These are phyloP conservation scores for Amauroascus niger DNA, from an alignment of 2,329 filamentous ascomycete species.

Conservation along the genomic window DNA sequence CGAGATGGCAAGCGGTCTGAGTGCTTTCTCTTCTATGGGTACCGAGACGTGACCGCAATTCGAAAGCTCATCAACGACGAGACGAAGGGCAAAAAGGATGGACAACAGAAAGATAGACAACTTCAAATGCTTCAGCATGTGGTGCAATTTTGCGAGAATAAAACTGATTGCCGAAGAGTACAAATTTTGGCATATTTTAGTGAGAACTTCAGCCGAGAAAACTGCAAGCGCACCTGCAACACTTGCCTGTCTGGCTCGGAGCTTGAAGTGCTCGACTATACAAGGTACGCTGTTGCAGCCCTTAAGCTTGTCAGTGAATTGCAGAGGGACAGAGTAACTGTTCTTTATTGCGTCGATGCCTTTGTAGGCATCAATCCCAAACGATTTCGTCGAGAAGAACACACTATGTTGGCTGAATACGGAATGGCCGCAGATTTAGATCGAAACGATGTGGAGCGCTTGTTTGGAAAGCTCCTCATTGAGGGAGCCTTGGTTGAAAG, in stretches of 20 bases:
- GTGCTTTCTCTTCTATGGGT: constrained; percentile 84
- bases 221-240: constrained; percentile 72
- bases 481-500: constrained; percentile 66
- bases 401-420: constrained; percentile 48
- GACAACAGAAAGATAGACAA: constrained; percentile 69
- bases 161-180: constrained; percentile 72
- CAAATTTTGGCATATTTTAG: constrained; percentile 93
- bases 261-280: constrained; percentile 69
- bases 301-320: constrained; percentile 54
- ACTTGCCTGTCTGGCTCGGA: constrained; percentile 68
- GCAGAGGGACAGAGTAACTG: constrained; percentile 45
- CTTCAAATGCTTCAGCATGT: constrained; percentile 76
- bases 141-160: constrained; percentile 80
- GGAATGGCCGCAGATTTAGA: constrained; percentile 61
- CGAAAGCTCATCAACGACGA: constrained; percentile 70
- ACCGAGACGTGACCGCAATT: constrained; percentile 62
- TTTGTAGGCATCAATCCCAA: constrained; percentile 58
- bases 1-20: constrained; percentile 78
- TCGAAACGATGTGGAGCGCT: constrained; percentile 66
- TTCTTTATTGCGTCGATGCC: constrained; percentile 74
- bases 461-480: constrained; percentile 67
- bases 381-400: constrained; percentile 40
- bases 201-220: constrained; percentile 62
- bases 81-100: constrained; percentile 7
- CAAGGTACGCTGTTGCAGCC: constrained; percentile 60